Conservation (phyloP, 495 filamentous ascomycete genomes). For the Terfezia boudieri region DNA sequence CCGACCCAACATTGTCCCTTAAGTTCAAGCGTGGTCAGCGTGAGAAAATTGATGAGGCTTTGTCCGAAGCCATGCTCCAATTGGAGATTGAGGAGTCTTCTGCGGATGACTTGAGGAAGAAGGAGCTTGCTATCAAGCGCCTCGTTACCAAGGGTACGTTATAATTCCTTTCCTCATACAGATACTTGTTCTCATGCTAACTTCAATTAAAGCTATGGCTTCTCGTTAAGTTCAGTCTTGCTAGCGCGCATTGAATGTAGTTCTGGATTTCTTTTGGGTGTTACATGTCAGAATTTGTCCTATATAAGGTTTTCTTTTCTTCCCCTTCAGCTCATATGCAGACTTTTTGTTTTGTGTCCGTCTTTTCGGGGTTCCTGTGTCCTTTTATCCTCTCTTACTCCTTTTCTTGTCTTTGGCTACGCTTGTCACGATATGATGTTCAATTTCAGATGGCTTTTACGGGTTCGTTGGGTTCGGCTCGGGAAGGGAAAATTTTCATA, state of each 20-base stretch:
- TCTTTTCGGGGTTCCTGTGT: background rate
- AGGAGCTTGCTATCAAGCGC: slow-evolving; percentile 95
- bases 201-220: background rate
- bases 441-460: background rate
- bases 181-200: background rate
- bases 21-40: slow-evolving; percentile 98
- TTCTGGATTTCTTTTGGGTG: background rate
- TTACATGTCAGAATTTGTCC: background rate
- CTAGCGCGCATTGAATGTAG: background rate
- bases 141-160: slow-evolving; percentile 88
- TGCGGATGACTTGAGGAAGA: slow-evolving; percentile 97
- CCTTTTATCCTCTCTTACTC: background rate
- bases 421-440: background rate
- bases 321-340: background rate
- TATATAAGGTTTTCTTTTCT: background rate
- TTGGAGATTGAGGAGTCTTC: slow-evolving; percentile 69
- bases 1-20: slow-evolving; percentile 82
- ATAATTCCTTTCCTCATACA: background rate
- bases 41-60: slow-evolving; percentile 94
- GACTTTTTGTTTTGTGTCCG: background rate
- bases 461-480: background rate
- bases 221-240: background rate
- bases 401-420: background rate
- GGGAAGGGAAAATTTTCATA: background rate
- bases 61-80: slow-evolving; percentile 69